Evolutionary conservation across 805 yeast genomes (phyloP).

Genomic region (Starmerella apis): DNA sequence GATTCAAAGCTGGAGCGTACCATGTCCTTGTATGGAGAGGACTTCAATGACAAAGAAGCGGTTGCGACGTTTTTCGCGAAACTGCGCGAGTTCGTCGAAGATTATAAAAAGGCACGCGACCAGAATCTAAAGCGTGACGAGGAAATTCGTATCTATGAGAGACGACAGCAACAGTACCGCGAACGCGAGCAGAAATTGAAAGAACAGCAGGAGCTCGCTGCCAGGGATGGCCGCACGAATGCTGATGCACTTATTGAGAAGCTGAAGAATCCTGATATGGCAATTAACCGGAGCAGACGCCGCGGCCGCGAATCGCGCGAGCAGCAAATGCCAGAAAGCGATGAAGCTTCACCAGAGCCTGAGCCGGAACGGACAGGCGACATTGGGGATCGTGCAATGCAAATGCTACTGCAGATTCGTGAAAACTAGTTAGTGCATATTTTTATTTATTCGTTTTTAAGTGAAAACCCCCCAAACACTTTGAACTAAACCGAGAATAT

Average conservation of each 20-base stretch:
- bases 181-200: constrained; percentile 20
- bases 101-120: constrained; percentile 66
- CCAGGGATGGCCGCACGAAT: constrained; percentile 35
- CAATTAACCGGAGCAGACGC: constrained; percentile 62
- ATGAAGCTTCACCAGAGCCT: constrained; percentile 6
- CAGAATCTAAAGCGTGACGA: constrained; percentile 78
- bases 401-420: constrained; percentile 12
- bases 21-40: constrained; percentile 88
- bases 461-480: neutral
- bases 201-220: constrained; percentile 19
- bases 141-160: constrained; percentile 65
- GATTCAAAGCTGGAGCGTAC: constrained; percentile 55
- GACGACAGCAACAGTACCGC: constrained; percentile 44
- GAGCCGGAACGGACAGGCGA: constrained; percentile 7
- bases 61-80: constrained; percentile 63
- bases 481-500: neutral
- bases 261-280: constrained; percentile 74
- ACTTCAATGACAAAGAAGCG: constrained; percentile 55
- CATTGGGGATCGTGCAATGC: constrained; percentile 18
- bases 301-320: constrained; percentile 53
- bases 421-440: constrained; percentile 2
- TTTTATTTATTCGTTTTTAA: constrained; percentile 3
- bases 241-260: constrained; percentile 84
- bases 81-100: constrained; percentile 66
- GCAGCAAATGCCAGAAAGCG: neutral